Percentiles rank a stretch among this genome's conserved stretches.
Evolutionary conservation across 371 early-diverging fungal genomes (phyloP).

Genomic region (Mucor plumbeus): DNA sequence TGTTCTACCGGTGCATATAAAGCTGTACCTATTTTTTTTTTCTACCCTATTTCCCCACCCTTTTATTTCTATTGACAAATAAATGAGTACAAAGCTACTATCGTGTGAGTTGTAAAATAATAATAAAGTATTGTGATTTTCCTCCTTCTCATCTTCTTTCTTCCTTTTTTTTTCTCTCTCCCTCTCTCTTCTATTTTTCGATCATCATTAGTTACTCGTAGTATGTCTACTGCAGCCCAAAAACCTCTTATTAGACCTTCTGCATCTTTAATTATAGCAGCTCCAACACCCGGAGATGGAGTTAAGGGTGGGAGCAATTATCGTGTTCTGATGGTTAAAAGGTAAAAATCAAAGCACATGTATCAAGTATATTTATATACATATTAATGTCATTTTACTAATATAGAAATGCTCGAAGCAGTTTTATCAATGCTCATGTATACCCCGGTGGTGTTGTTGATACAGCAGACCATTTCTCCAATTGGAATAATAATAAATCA

Average conservation of each 20-base stretch:
- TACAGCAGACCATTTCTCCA: constrained; percentile 49
- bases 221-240: constrained; percentile 21
- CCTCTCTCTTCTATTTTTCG: not conserved
- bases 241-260: constrained; percentile 23
- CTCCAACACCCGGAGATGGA: constrained; percentile 43
- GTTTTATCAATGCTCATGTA: constrained; percentile 62
- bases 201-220: constrained; percentile 5
- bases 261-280: constrained; percentile 53
- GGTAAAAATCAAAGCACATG: constrained; percentile 30
- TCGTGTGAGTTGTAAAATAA: constrained; percentile 17
- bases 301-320: constrained; percentile 49
- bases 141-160: not conserved
- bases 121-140: not conserved
- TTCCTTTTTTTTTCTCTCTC: not conserved
- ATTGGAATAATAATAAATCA: constrained; percentile 31
- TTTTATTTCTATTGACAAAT: constrained; percentile 8
- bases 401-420: constrained; percentile 56
- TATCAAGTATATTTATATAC: not conserved
- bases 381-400: too few relatives aligned
- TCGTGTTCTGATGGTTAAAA: constrained; percentile 63
- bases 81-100: constrained; percentile 9
- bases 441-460: constrained; percentile 73
- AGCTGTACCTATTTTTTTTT: not conserved
- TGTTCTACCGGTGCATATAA: constrained; percentile 2
- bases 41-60: not conserved